phyloP scores from a whole-genome alignment of 192 early-diverging fungal genomes.

The Entomortierella lignicola region DNA sequence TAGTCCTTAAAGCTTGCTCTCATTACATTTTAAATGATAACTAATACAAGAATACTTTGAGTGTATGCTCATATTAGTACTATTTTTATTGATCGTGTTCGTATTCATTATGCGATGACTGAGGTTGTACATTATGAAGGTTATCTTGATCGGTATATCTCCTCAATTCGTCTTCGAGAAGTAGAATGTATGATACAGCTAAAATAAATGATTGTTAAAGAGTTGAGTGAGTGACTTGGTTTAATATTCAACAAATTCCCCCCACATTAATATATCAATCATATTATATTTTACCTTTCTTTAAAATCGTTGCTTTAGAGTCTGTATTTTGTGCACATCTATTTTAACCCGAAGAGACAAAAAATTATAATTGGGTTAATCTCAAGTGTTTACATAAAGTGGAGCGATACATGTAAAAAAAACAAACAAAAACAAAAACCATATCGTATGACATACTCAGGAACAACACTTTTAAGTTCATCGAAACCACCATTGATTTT shows the following conservation, averaged over 20 bases:
- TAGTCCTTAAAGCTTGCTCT: no score
- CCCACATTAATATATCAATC: no score
- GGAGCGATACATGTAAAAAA: background rate
- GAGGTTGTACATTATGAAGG: background rate
- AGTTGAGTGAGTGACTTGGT: background rate
- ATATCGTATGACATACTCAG: constrained; percentile 24
- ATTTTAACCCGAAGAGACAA: background rate
- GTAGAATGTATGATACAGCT: constrained; percentile 46
- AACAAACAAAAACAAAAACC: background rate
- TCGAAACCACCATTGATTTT: constrained; percentile 58
- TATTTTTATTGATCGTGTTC: constrained; percentile 9
- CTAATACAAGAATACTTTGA: background rate
- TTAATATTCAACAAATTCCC: no score
- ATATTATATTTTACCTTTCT: constrained; percentile 49
- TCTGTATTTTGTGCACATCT: constrained; percentile 54
- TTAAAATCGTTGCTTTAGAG: constrained; percentile 55
- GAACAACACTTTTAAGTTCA: constrained; percentile 55
- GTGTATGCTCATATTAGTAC: background rate
- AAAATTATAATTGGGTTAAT: background rate
- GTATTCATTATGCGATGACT: constrained; percentile 6
- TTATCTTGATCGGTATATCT: constrained; percentile 22
- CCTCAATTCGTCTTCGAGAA: constrained; percentile 35
- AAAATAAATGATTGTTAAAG: background rate
- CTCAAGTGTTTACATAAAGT: background rate
- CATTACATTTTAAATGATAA: no score